These are phyloP conservation scores for Globisporangium barbulae DNA, from an alignment of 352 stramenopile genomes.

Conservation along the genomic window DNA sequence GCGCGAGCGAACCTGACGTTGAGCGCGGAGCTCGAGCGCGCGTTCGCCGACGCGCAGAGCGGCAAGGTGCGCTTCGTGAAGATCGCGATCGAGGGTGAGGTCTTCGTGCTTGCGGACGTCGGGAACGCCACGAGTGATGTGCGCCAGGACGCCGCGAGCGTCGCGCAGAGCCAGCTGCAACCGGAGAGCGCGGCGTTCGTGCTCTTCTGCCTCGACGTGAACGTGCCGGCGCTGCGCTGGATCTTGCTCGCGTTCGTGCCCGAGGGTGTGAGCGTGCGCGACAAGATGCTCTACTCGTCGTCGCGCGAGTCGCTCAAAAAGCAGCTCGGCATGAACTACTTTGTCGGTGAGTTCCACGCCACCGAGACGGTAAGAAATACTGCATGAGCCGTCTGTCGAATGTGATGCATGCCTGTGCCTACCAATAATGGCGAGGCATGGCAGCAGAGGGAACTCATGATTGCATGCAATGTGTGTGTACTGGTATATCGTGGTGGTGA, in stretches of 20 bases:
- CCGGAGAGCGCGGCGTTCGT: constrained; percentile 62
- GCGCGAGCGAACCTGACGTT: constrained; percentile 60
- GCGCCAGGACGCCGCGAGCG: constrained; percentile 35
- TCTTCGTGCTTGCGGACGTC: constrained; percentile 49
- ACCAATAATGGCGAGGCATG: not conserved
- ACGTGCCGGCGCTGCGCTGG: constrained; percentile 69
- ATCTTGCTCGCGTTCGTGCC: constrained; percentile 79
- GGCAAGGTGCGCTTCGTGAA: constrained; percentile 73
- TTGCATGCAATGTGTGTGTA: not conserved
- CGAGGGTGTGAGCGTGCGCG: constrained; percentile 70
- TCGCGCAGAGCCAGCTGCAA: constrained; percentile 25
- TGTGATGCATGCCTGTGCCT: not conserved
- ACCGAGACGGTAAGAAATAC: constrained; percentile 56
- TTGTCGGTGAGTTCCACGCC: constrained; percentile 87
- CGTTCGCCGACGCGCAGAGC: constrained; percentile 69
- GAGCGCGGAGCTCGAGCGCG: constrained; percentile 57
- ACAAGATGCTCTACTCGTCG: constrained; percentile 92
- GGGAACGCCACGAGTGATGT: constrained; percentile 40
- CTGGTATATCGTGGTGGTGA: constrained; percentile 9
- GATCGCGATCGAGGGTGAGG: constrained; percentile 52
- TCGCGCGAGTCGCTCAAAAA: constrained; percentile 90
- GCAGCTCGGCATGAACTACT: constrained; percentile 89
- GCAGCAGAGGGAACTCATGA: not conserved
- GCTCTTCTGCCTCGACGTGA: constrained; percentile 73
- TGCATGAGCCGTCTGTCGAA: not conserved